Evolutionary conservation across 148 eudicot species (phyloP).

Genomic region (Cornus florida): DNA sequence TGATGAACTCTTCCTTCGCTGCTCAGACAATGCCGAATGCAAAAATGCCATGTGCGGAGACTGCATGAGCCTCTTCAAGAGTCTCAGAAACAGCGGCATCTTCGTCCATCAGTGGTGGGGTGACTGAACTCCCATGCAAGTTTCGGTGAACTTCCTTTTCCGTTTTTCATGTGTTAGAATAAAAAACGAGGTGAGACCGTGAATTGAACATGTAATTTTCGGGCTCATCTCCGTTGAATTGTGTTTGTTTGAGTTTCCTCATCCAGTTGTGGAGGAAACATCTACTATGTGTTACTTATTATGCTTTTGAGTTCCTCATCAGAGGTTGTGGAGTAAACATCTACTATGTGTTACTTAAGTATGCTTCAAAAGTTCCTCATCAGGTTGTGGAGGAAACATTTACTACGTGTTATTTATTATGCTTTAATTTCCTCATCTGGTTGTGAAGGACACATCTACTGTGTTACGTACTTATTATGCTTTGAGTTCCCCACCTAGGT

Average conservation of each 20-base stretch:
- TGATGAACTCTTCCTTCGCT: constrained; percentile 74
- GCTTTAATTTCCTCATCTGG: constrained; percentile 12
- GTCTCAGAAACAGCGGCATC: constrained; percentile 68
- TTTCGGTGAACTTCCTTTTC: background rate
- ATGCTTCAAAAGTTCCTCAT: background rate
- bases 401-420: background rate
- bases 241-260: constrained; percentile 13
- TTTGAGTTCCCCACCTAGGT: constrained; percentile 5
- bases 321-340: background rate
- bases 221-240: constrained; percentile 10
- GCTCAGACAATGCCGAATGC: constrained; percentile 41
- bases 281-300: background rate
- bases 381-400: background rate
- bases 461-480: background rate
- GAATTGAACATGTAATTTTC: constrained; percentile 16
- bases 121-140: constrained; percentile 24
- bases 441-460: background rate
- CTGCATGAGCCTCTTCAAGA: constrained; percentile 45
- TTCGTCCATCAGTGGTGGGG: constrained; percentile 78
- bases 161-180: constrained; percentile 5
- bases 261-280: background rate
- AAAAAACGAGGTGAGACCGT: constrained; percentile 24
- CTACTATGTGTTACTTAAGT: too few relatives aligned
- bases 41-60: constrained; percentile 22
- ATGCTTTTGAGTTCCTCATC: constrained; percentile 4